phyloP scores from a whole-genome alignment of 768 basidiomycete genomes.

The Suillus hirtellus region DNA sequence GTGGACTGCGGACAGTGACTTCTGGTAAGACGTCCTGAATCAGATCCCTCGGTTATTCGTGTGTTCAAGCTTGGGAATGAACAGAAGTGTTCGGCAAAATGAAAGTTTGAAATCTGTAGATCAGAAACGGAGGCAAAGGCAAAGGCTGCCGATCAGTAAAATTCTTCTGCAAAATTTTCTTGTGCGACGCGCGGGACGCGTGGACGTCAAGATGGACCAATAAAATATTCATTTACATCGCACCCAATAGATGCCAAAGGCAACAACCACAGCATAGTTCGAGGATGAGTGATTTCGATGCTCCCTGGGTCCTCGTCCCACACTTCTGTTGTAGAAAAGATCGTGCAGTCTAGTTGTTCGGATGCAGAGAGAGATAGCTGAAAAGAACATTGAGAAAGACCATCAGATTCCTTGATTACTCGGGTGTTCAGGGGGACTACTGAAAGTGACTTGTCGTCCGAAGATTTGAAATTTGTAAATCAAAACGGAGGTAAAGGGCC shows the following conservation, averaged over 20 bases:
- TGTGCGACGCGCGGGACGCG: no score
- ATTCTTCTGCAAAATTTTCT: no score
- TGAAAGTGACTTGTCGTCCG: no score
- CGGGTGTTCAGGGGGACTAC: no score
- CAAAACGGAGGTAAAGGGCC: background rate
- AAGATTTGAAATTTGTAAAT: background rate
- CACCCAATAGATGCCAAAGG: background rate
- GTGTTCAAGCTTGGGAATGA: background rate
- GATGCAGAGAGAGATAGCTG: background rate
- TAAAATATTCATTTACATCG: conserved; percentile 6
- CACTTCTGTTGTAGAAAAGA: background rate
- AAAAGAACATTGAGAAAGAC: no score
- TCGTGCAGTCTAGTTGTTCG: background rate
- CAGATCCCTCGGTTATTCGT: background rate
- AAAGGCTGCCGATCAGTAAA: background rate
- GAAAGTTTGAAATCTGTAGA: background rate
- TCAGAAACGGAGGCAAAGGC: background rate
- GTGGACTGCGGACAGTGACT: no score
- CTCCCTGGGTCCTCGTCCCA: background rate
- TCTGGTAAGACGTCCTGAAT: background rate
- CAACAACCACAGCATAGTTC: background rate
- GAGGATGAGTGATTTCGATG: background rate
- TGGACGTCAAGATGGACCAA: no score
- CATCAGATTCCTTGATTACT: no score
- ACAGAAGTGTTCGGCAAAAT: background rate